Conservation (phyloP, 768 basidiomycete genomes). For the Auricularia auricula-judae region DNA sequence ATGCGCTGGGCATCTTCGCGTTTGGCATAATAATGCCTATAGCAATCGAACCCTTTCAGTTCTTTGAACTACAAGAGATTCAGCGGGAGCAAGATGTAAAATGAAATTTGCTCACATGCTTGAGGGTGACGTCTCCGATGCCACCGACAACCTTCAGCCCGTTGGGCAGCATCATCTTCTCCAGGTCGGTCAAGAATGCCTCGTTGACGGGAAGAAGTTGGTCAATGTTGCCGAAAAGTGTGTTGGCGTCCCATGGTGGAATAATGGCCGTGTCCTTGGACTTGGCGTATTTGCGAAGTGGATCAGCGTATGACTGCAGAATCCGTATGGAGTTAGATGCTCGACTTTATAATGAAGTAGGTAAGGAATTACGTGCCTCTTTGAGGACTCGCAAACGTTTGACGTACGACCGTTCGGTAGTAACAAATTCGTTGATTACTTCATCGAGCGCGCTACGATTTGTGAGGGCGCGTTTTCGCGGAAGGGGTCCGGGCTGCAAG, state of each 20-base stretch:
- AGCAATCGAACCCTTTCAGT: conserved; percentile 76
- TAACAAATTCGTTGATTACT: conserved; percentile 75
- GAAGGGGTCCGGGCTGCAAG: neutral
- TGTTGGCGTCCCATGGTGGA: conserved; percentile 83
- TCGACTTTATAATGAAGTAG: too few relatives aligned
- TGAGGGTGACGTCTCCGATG: conserved; percentile 76
- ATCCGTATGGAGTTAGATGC: neutral
- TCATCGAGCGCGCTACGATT: conserved; percentile 57
- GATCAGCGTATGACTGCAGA: conserved; percentile 72
- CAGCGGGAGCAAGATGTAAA: neutral
- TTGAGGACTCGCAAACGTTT: conserved; percentile 74
- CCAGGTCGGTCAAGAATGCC: conserved; percentile 72
- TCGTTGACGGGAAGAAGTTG: conserved; percentile 82
- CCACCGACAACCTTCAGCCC: conserved; percentile 45
- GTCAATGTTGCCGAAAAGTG: conserved; percentile 90
- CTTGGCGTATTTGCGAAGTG: conserved; percentile 74
- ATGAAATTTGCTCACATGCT: conserved; percentile 36
- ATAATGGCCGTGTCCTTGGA: conserved; percentile 81
- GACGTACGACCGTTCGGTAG: conserved; percentile 85
- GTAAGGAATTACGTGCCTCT: conserved; percentile 20
- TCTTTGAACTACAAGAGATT: conserved; percentile 48
- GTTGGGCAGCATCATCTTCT: conserved; percentile 60
- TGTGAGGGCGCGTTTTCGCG: conserved; percentile 45
- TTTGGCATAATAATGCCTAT: conserved; percentile 84
- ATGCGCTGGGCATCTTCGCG: conserved; percentile 87